phyloP scores from a whole-genome alignment of 2,329 filamentous ascomycete genomes.

The Aureobasidium sp. region DNA sequence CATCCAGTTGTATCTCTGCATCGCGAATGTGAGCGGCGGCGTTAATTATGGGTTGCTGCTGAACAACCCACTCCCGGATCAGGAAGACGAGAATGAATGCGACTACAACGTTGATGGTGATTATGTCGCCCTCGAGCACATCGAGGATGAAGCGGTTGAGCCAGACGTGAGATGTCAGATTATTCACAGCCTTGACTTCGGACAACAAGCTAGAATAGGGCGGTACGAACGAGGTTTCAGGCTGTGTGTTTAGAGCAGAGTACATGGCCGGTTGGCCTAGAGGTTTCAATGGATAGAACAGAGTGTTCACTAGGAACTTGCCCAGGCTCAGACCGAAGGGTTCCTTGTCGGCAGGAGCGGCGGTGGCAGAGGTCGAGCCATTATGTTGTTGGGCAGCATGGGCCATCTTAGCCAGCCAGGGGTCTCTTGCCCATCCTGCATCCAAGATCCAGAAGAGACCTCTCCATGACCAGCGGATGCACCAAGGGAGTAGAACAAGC shows the following conservation, averaged over 20 bases:
- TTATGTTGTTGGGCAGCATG: neutral
- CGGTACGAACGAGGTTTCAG: neutral
- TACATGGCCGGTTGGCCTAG: neutral
- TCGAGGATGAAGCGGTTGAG: slow-evolving; percentile 76
- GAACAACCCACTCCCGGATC: slow-evolving; percentile 95
- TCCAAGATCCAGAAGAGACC: slow-evolving; percentile 93
- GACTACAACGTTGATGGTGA: slow-evolving; percentile 83
- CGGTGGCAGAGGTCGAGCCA: neutral
- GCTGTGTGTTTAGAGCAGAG: neutral
- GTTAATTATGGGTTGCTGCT: slow-evolving; percentile 91
- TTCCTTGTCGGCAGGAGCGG: neutral
- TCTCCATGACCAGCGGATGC: slow-evolving; percentile 87
- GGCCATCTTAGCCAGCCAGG: slow-evolving; percentile 24
- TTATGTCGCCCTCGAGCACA: slow-evolving; percentile 84
- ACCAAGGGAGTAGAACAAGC: slow-evolving; percentile 81
- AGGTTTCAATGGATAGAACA: slow-evolving; percentile 5
- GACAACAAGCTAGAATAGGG: slow-evolving; percentile 37
- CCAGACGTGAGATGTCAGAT: slow-evolving; percentile 57
- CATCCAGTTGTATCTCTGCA: slow-evolving; percentile 23
- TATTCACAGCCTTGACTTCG: slow-evolving; percentile 49
- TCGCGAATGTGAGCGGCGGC: slow-evolving; percentile 46
- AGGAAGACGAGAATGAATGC: slow-evolving; percentile 96
- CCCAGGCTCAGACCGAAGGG: slow-evolving; percentile 10
- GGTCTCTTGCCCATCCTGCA: slow-evolving; percentile 54
- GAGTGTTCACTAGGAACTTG: neutral